Evolutionary conservation across 169 alveolate genomes (phyloP), one percentile per base, ranked within the genome.

Genomic region (Babesia sp.): DNA sequence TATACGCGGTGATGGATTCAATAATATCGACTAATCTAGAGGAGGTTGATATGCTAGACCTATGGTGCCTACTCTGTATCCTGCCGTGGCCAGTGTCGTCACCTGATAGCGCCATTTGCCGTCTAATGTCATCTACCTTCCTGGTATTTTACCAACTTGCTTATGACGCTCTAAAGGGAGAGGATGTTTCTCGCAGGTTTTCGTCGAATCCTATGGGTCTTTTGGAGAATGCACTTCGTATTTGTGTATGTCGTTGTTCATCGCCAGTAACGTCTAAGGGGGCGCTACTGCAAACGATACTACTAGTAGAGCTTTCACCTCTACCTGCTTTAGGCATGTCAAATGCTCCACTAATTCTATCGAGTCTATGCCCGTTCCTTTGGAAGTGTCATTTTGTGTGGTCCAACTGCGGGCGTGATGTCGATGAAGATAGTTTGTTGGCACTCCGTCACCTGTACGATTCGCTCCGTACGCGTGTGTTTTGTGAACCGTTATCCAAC

Each of bases 301-400:
- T 72, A 33, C 39, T 81, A 0, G 61, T 81, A 7, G 66, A 70
- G 34, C 63, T 61, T 20, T 37, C 59, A 31, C 77, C 80, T 3
- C 12, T 48, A 18, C 56, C 78, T 24, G 74, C 71, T 7, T 5
- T 68, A 29, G 2, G 31, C 22, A 53, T 69, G 60, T 71, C 34
- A 44, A 73, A 61, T 39, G 69, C 85, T 3, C 85, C 85, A 1
- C 41, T 71, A 69, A 44, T 81, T 6, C 48, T 81, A 56, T 24
- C 68, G n/a, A 72, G 89, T 33, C 34, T 81, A 39, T 64, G 75
- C 39, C 71, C 69, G 36, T 81, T 81, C 34, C 45, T 81, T 39
- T 72, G 89, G 85, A 71, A 72, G 59, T 71, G 89, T 58, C 85
- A 71, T 58, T 81, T 81, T 39, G 42, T 81, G 37, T 81, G 89